These are phyloP conservation scores for Zygotorulaspora danielsina DNA, from an alignment of 805 yeast species.

Conservation along the genomic window DNA sequence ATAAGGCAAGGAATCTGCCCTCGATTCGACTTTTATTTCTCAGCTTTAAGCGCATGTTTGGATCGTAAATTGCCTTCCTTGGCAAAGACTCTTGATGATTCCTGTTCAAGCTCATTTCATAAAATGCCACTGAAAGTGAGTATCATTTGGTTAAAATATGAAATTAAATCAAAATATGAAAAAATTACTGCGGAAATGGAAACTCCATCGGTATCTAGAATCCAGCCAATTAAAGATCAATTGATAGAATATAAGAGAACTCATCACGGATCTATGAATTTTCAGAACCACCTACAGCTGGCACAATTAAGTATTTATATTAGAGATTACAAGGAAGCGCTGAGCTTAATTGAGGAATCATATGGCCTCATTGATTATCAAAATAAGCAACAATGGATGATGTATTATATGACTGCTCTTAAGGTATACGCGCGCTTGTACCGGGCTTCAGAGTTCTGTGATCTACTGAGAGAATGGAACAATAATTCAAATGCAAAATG, in stretches of 20 bases:
- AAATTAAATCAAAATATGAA: constrained; percentile 8
- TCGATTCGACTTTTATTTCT: constrained; percentile 20
- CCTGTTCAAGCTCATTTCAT: constrained; percentile 14
- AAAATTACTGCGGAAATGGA: constrained; percentile 4
- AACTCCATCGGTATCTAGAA: constrained; percentile 4
- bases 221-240: constrained; percentile 7
- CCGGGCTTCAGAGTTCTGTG: constrained; percentile 15
- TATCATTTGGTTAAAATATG: constrained; percentile 24
- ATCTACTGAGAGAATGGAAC: constrained; percentile 26
- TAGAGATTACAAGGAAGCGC: constrained; percentile 15
- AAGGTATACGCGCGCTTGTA: constrained; percentile 17
- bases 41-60: constrained; percentile 20
- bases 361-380: constrained; percentile 9
- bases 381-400: constrained; percentile 21
- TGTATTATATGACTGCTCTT: constrained; percentile 23
- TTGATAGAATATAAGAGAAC: constrained; percentile 18
- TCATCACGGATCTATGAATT: constrained; percentile 14
- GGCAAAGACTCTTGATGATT: constrained; percentile 21
- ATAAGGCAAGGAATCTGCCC: constrained; percentile 26
- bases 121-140: constrained; percentile 24
- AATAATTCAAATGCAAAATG: constrained; percentile 17
- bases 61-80: constrained; percentile 12
- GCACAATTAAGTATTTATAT: constrained; percentile 17
- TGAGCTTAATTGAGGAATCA: constrained; percentile 8
- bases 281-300: constrained; percentile 27